Base-by-base conservation (phyloP, 768 basidiomycete species). In the Boletus coccyginus region DNA sequence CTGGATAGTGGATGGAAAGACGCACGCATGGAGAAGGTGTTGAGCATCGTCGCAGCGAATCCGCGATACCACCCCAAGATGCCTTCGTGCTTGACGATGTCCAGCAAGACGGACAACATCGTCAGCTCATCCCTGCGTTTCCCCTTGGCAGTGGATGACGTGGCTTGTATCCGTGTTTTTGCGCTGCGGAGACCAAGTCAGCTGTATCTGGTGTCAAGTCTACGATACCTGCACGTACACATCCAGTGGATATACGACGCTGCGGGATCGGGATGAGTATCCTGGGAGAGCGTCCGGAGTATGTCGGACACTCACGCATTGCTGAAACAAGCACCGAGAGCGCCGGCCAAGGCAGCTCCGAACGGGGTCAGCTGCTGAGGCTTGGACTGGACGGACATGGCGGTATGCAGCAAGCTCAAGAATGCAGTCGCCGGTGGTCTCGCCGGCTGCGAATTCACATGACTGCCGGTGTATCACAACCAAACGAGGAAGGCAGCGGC, bases 31-130 rank as follows among this genome's bases (percentile, higher is more conserved):
- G 94, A 96, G 73, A 99, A 99, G 2, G 94, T 97, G 73, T 97
- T 98, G 62, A 98, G 76, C 96, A 98, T 98, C 41, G 92, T 98
- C 24, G 97, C 97, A 36, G 85, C 81, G 70, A 98, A 99, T 3
- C 97, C 97, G 43, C 87, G 82, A 74, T 96, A 99, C 68, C 86
- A 86, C 0, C 94, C 97, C 6, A 66, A 53, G 52, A 97, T 60
- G 1, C 97, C 96, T 59, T 98, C 94, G 56, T 85, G 84, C 62
- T 80, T 82, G 67, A 92, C 78, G 57, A 98, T 87, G 65, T 80
- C 77, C 50, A 85, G 58, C 38, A 98, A 70, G 50, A 95, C 78
- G 21, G 78, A 70, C 40, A 86, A 65, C 75, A 94, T 82, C 4
- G 85, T 83, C 50, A 74, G 68, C 45, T 74, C 73, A 44, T 77